These are phyloP conservation scores for Pythium myriotylum DNA, from an alignment of 352 stramenopile species.

Conservation along the genomic window DNA sequence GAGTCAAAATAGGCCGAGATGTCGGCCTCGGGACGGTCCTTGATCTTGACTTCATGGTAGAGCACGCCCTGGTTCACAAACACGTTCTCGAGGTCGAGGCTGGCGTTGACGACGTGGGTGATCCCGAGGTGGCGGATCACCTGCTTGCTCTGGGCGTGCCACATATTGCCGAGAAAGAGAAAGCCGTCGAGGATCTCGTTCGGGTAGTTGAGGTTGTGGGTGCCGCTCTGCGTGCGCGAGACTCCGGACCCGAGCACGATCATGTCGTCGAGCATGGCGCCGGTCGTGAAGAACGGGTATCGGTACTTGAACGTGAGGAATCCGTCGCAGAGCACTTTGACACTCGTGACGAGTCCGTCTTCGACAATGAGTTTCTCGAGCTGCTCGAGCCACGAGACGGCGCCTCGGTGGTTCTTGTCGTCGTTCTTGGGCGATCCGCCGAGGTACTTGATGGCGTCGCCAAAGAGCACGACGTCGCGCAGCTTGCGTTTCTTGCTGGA, in stretches of 20 bases:
- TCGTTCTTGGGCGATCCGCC: slow-evolving; percentile 26
- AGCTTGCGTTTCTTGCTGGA: slow-evolving; percentile 75
- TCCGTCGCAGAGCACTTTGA: slow-evolving; percentile 76
- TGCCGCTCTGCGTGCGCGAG: slow-evolving; percentile 78
- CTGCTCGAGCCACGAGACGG: slow-evolving; percentile 55
- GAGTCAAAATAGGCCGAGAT: slow-evolving; percentile 73
- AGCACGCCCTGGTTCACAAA: slow-evolving; percentile 68
- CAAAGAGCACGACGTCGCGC: slow-evolving; percentile 80
- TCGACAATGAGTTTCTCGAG: slow-evolving; percentile 72
- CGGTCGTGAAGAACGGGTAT: slow-evolving; percentile 86
- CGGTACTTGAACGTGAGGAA: slow-evolving; percentile 86
- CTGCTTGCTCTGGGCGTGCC: slow-evolving; percentile 79
- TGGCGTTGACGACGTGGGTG: slow-evolving; percentile 86
- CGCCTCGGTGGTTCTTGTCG: slow-evolving; percentile 7
- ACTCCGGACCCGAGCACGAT: slow-evolving; percentile 39
- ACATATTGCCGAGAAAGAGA: slow-evolving; percentile 89
- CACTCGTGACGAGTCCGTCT: slow-evolving; percentile 73
- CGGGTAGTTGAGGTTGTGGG: slow-evolving; percentile 87
- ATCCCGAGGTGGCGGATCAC: slow-evolving; percentile 81
- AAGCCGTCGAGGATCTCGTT: slow-evolving; percentile 89
- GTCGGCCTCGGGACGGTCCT: slow-evolving; percentile 71
- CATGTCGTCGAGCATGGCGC: slow-evolving; percentile 64
- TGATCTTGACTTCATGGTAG: slow-evolving; percentile 84
- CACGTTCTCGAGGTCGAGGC: slow-evolving; percentile 73
- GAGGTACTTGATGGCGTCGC: slow-evolving; percentile 56